Percentiles rank a stretch among this genome's conserved stretches.
phyloP scores from a whole-genome alignment of 352 stramenopile genomes.

The Phytophthora syringae region DNA sequence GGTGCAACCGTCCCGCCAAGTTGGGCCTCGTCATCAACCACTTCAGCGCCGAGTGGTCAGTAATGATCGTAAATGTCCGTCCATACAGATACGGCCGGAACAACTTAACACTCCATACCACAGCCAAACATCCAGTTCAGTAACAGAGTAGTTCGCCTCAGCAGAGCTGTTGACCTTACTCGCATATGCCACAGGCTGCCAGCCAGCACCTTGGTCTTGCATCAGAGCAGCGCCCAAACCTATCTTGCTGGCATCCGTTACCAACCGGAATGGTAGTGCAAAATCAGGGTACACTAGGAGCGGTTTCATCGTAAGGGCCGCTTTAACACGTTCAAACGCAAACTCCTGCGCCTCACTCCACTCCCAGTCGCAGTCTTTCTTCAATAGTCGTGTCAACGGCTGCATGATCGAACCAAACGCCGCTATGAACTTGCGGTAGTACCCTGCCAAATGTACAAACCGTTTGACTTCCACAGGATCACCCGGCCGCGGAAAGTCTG shows the following conservation, averaged over 20 bases:
- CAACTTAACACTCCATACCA: no score
- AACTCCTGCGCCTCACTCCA: not conserved
- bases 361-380: not conserved
- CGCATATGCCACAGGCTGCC: not conserved
- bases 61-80: no score
- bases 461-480: no score
- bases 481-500: not conserved
- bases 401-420: not conserved
- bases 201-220: not conserved
- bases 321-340: not conserved
- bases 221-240: not conserved
- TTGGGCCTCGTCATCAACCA: no score
- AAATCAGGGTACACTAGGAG: not conserved
- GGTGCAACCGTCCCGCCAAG: no score
- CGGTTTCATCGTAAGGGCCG: not conserved
- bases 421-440: not conserved
- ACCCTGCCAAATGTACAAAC: slow-evolving; percentile 23
- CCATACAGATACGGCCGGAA: no score
- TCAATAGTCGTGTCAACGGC: not conserved
- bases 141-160: no score
- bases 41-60: no score
- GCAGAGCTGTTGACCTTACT: not conserved
- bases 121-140: no score
- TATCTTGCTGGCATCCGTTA: not conserved
- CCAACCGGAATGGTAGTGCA: not conserved